Evolutionary conservation across 2,329 filamentous ascomycete genomes (phyloP), one percentile per base, ranked within the genome.

Genomic region (Colletotrichum sojae): DNA sequence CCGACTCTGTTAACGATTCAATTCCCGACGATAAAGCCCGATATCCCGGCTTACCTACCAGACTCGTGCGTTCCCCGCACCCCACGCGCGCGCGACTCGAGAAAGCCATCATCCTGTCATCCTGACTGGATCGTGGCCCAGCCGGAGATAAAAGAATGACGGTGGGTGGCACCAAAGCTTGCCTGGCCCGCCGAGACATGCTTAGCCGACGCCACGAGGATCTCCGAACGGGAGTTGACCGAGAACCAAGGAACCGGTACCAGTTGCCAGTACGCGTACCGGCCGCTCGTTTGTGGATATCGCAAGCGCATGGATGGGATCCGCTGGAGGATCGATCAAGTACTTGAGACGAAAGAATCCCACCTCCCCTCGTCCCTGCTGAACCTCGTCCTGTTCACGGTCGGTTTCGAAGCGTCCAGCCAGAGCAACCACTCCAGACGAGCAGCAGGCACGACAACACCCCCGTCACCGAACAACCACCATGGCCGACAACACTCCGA

Each of bases 171-270:
- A 61, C 60, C 48, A 55, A 59, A 18, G 60, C 60, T 55, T 68
- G 65, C 53, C 31, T 15, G 20, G 31, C 22, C 27, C 15, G 40
- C 27, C 27, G 5, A 31, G 27, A 40, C n/a, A 2, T 18, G 20
- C 31, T 25, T 10, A 45, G 22, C n/a, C 27, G 16, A 40, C 40
- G 46, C 40, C 53, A 43, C 27, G 25, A 59, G 15, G 31, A 65
- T 59, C 54, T 6, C 61, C 31, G 31, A 31, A 39, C 54, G 61
- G 66, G 48, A 60, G 43, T 54, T 65, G 54, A 16, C 66, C 49
- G 48, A 55, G 39, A 55, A 51, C 54, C 66, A 15, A 49, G 13
- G 25, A 15, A 18, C 45, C 49, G 61, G 49, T 55, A 39, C 22
- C 27, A 43, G 16, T 16, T 22, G 18, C 22, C 22, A 22, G 48